Conservation (phyloP, 495 filamentous ascomycete species). For the Cercophora scortea region DNA sequence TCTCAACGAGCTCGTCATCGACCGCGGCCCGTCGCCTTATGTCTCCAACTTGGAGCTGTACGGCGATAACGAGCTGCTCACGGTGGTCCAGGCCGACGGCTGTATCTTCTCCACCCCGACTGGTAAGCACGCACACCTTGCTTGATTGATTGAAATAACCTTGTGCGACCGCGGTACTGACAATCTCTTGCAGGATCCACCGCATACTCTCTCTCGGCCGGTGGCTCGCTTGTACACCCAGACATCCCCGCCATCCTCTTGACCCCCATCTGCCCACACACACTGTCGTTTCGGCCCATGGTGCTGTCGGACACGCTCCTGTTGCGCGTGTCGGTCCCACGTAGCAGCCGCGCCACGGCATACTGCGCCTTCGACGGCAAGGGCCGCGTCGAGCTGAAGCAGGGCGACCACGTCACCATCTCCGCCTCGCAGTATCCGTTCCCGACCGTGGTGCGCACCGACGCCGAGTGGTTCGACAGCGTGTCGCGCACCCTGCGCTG, state of each 20-base stretch:
- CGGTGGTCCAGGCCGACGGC: constrained; percentile 90
- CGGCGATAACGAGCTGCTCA: constrained; percentile 85
- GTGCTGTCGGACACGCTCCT: constrained; percentile 94
- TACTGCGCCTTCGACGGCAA: constrained; percentile 98
- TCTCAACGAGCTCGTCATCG: constrained; percentile 94
- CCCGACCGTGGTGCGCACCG: constrained; percentile 77
- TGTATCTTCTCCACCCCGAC: constrained; percentile 97
- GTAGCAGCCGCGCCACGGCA: constrained; percentile 76
- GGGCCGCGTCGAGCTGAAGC: constrained; percentile 78
- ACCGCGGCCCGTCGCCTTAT: constrained; percentile 92
- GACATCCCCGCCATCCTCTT: constrained; percentile 96
- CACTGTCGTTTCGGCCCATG: constrained; percentile 93
- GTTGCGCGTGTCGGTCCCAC: constrained; percentile 78
- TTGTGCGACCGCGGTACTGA: not conserved
- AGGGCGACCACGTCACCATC: constrained; percentile 92
- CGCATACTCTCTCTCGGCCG: constrained; percentile 91
- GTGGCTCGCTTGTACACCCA: constrained; percentile 90
- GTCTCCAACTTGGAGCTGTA: constrained; percentile 94
- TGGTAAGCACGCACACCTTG: constrained; percentile 34
- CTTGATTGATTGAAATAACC: no score
- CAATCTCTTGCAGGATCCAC: constrained; percentile 55
- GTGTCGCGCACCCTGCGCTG: constrained; percentile 84
- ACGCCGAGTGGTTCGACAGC: constrained; percentile 90
- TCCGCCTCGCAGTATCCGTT: constrained; percentile 93
- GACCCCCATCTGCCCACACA: constrained; percentile 96